Evolutionary conservation across 2,329 filamentous ascomycete species (phyloP), one percentile per base, ranked within the genome.

Genomic region (Curvularia hawaiiensis): DNA sequence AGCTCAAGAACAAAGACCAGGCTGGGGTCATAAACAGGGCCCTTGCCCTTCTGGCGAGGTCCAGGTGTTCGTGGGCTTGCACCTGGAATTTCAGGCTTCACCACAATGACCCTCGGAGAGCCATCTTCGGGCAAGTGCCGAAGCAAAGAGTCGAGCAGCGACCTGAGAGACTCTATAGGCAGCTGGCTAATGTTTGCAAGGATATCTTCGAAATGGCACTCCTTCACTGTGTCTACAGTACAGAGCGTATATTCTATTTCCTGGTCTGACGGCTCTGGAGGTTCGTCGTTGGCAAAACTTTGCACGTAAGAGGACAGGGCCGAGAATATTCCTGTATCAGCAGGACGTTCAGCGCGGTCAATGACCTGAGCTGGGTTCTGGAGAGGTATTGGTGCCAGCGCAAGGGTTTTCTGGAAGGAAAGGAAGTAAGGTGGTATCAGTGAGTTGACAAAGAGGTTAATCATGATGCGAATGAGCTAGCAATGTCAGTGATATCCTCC

Each of bases 261-360:
- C 73, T 98, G 94, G 63, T 98, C 92, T 1, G 95, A 98, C 2
- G 95, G 95, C 78, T 99, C 95, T 0, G 95, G 95, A 12, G 95
- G 95, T 71, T 99, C 95, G 75, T 98, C 95, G 11, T 95, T 96
- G 41, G 96, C 95, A 74, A 99, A 98, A 75, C 94, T 98, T n/a
- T 93, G 96, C 31, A 99, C 92, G 70, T 98, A 99, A 5, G 91
- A 96, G 0, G 94, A 96, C 69, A 99, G 91, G 1, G 94, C 92
- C 4, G 93, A 97, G 74, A 99, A 92, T 49, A 99, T 85, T 6
- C 95, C 92, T 2, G 88, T 88, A 28, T 99, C 95, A 56, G 83
- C 86, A 33, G 88, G 82, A 62, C 91, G 90, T 41, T 90, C 84
- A 55, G 88, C 92, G 55, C 94, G 88, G 73, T 98, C 95, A 63